Percentiles rank a stretch among this genome's conserved stretches.
These are phyloP conservation scores for Larix sibirica DNA, from an alignment of 83 land plant genomes.

Conservation along the genomic window DNA sequence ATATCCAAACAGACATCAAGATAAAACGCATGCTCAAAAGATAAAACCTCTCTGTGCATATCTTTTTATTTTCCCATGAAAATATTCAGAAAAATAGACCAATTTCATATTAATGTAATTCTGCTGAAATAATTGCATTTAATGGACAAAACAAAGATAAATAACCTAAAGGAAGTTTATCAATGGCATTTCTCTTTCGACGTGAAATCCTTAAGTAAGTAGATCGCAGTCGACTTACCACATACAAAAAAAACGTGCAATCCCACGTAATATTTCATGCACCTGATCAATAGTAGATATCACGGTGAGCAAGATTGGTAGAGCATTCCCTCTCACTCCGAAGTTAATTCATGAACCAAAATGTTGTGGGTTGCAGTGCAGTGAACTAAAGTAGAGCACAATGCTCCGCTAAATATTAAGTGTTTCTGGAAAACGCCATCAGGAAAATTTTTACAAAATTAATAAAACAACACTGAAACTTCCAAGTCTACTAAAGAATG, in stretches of 20 bases:
- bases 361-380: slow-evolving; percentile 2
- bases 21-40: neutral
- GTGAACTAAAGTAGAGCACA: neutral
- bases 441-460: too few species aligned
- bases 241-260: slow-evolving; percentile 10
- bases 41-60: neutral
- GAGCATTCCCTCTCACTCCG: neutral
- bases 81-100: neutral
- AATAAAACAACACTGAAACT: too few species aligned
- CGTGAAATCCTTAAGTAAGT: slow-evolving; percentile 1
- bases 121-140: neutral
- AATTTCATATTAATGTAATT: neutral
- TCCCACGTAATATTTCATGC: slow-evolving; percentile 17
- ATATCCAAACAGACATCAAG: neutral
- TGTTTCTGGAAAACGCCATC: neutral
- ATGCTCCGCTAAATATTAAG: neutral
- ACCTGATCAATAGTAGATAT: slow-evolving; percentile 18
- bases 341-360: slow-evolving; percentile 12
- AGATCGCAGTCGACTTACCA: slow-evolving; percentile 18
- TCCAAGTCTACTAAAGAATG: too few species aligned
- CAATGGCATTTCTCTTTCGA: neutral
- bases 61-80: neutral
- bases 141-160: neutral
- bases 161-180: neutral
- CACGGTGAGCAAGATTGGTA: slow-evolving; percentile 8